Evolutionary conservation across 2,329 filamentous ascomycete species (phyloP), one percentile per base, ranked within the genome.

Genomic region (Botrytis galanthina): DNA sequence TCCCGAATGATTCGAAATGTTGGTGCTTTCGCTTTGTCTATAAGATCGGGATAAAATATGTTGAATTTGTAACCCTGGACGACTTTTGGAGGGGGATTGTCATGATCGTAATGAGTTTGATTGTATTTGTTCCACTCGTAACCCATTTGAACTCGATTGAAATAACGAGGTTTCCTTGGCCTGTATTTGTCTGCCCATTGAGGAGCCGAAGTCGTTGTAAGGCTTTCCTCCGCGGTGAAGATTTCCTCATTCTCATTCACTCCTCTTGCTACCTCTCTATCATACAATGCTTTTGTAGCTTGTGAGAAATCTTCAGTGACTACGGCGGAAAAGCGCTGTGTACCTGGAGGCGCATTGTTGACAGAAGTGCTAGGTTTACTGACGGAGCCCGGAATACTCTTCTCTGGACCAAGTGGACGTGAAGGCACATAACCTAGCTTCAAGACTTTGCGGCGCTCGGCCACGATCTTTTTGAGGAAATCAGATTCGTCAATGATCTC

Each of bases 111-210:
- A 83, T 99, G 96, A 20, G 96, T 99, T 84, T 99, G 96, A 81
- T 99, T 99, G 87, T 99, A 99, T 83, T 99, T 99, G 86, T 99
- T 99, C 96, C 96, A 99, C 83, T 99, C 96, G 82, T 98, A 99
- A 71, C 96, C 96, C 93, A 98, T 98, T 83, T 97, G 95, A 64
- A 98, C 95, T 59, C 96, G 92, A 81, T 98, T 98, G 87, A 99
- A 99, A 84, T 98, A 98, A 74, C 92, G 90, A 20, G 96, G 96
- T 83, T 98, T 99, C 76, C 96, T 89, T 12, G 95, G 94, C 57
- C 92, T 89, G 82, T 97, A 92, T 83, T 95, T 94, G 80, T 90
- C 90, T 9, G 92, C 91, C 94, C 94, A 97, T 76, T 91, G 88
- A 6, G 93, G 91, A 77, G 90, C 90, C 4, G 87, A 84, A 8